Evolutionary conservation across 805 yeast genomes (phyloP).

Genomic region (Scheffersomyces lignosus): DNA sequence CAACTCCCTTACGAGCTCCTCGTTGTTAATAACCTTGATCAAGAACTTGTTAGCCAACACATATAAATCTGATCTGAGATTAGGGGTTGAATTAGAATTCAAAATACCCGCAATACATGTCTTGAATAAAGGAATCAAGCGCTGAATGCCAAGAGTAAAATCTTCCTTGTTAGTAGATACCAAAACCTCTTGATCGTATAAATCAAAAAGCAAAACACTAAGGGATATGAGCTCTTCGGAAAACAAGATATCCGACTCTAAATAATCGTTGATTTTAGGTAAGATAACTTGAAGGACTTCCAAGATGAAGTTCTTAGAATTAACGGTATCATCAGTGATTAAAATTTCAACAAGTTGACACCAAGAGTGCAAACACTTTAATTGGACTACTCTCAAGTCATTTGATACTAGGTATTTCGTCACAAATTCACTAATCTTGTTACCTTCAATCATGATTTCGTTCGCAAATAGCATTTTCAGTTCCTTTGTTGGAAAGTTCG

Average conservation of each 20-base stretch:
- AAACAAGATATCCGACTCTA: constrained; percentile 61
- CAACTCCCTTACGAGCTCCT: constrained; percentile 45
- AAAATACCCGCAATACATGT: constrained; percentile 74
- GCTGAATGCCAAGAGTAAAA: constrained; percentile 36
- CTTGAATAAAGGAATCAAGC: constrained; percentile 68
- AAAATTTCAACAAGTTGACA: constrained; percentile 73
- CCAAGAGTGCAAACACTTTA: constrained; percentile 78
- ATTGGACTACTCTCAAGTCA: constrained; percentile 52
- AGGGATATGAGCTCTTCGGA: constrained; percentile 78
- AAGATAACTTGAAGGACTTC: constrained; percentile 74
- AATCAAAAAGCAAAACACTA: constrained; percentile 66
- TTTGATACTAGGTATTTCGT: constrained; percentile 47
- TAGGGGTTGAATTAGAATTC: constrained; percentile 65
- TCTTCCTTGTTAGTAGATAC: constrained; percentile 15
- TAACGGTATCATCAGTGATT: constrained; percentile 59
- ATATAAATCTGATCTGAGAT: constrained; percentile 77
- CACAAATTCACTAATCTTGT: constrained; percentile 36
- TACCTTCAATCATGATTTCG: constrained; percentile 25
- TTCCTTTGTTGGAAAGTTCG: constrained; percentile 19
- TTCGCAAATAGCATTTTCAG: constrained; percentile 21
- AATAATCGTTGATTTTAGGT: constrained; percentile 75
- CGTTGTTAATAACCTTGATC: constrained; percentile 46
- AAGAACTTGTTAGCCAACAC: constrained; percentile 68
- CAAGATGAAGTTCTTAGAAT: constrained; percentile 57
- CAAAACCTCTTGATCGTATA: constrained; percentile 45